Evolutionary conservation across 2,329 filamentous ascomycete species (phyloP), one percentile per base, ranked within the genome.

Genomic region (Venturia asperata): DNA sequence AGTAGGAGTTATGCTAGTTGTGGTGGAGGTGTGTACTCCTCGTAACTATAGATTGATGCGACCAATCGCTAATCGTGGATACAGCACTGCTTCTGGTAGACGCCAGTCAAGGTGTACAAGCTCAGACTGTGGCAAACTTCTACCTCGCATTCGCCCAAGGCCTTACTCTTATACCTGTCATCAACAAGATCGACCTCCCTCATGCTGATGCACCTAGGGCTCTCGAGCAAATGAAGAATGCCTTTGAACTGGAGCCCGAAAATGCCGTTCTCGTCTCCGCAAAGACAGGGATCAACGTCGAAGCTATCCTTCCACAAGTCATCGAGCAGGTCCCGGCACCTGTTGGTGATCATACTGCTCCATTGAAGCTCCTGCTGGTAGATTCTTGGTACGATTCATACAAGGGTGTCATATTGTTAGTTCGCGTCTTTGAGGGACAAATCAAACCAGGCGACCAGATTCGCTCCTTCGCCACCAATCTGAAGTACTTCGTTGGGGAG

Each of bases 321-420:
- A 87, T 99, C 47, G 88, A 95, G 69, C 82, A 88, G 67, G 89
- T 99, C 4, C 93, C 94, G 24, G 84, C 86, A 70, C 94, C 94
- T 0, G 77, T 84, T 0, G 94, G 94, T 5, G 87, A 94, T 70
- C 78, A 82, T 64, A 81, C 77, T 19, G 89, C 87, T 70, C 91
- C 92, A 1, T 77, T 97, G 65, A 87, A 90, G 66, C 83, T 97
- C 77, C 80, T 99, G 61, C 85, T 99, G 17, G 92, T 99, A 37
- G 94, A 99, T 77, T 97, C 92, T 27, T 99, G 94, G 94, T 99
- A 99, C 74, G 92, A 96, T 73, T 92, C 88, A 67, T 99, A 97
- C 76, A 89, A 92, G 69, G 94, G 94, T 15, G 94, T 99, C 43
- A 89, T 97, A 64, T 82, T 97, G 63, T 82, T 99, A 7, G 92